These are phyloP conservation scores for Hypoxylon sp. DNA, from an alignment of 2,329 filamentous ascomycete species.

Conservation along the genomic window DNA sequence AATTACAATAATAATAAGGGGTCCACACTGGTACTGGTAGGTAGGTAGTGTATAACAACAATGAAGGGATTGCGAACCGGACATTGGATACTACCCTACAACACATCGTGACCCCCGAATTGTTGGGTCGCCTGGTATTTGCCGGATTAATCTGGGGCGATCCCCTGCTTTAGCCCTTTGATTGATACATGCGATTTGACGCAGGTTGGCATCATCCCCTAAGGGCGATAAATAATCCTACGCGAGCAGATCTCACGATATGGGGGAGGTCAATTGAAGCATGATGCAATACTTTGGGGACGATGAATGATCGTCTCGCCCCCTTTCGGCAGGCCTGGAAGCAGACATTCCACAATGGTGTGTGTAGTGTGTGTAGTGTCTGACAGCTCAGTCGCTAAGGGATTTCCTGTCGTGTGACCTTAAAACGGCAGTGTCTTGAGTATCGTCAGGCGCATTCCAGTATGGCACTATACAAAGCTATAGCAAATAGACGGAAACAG, in stretches of 20 bases:
- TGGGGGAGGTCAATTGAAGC: constrained; percentile 34
- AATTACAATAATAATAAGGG: constrained; percentile 32
- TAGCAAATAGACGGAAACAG: constrained; percentile 30
- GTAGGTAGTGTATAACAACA: constrained; percentile 8
- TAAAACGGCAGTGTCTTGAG: constrained; percentile 46
- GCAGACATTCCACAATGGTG: constrained; percentile 47
- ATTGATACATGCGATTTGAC: constrained; percentile 37
- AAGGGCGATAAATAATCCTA: constrained; percentile 28
- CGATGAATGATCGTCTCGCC: constrained; percentile 48
- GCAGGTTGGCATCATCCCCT: constrained; percentile 50
- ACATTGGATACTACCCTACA: constrained; percentile 37
- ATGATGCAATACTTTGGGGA: constrained; percentile 52
- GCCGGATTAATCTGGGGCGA: constrained; percentile 39
- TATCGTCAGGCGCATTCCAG: constrained; percentile 40
- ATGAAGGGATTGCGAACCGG: constrained; percentile 30
- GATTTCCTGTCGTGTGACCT: constrained; percentile 49
- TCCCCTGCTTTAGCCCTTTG: constrained; percentile 31
- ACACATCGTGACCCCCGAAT: constrained; percentile 34
- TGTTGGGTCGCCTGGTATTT: constrained; percentile 41
- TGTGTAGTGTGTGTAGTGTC: constrained; percentile 31
- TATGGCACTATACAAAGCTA: constrained; percentile 22
- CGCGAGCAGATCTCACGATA: constrained; percentile 43
- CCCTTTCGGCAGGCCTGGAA: constrained; percentile 50
- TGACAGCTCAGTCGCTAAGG: constrained; percentile 44
- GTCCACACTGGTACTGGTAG: constrained; percentile 9